Base-by-base conservation (phyloP, 2,329 filamentous ascomycete species). In the Penicillium concentricum region DNA sequence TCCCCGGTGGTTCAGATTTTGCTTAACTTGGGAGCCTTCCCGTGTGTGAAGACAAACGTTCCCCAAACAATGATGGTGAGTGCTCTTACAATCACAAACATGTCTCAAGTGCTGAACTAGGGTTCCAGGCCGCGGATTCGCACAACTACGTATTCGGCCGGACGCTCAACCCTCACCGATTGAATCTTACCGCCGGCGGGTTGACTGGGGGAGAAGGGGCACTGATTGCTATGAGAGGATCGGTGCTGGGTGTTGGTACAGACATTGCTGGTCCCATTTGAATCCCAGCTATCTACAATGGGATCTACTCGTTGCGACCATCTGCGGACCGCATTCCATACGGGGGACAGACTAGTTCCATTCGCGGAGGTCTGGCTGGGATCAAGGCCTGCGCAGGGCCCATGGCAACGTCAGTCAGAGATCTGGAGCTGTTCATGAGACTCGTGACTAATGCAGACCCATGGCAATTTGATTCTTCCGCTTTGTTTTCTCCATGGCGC, bases 11-110 rank as follows among this genome's bases (percentile, higher is more conserved):
- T 88, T 0, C 77, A 82, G 5, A 73, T 87, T 0, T 68, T 90
- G 3, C 72, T 82, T 1, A 74, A 77, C 9, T 76, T 84, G 0
- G 88, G 88, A 0, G 87, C 87, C 0, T 79, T 90, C 0, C 72
- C 86, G 6, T 87, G 88, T 59, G 82, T 83, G 59, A 90, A 90
- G 72, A 90, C 87, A 0, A 89, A 88, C 61, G 77, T 89, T 3
- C 86, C 87, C 1, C 82, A 84, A 58, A 82, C 81, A 0, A 62
- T 70, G 61, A 67, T 69, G 67, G 60, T 60, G 32, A 8, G 38
- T 42, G 13, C 10, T 4, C 7, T n/a, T 30, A 16, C 2, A 2
- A 32, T 32, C 1, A 24, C 10, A 13, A 9, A 5, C 4, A 4
- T 24, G 9, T 4, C 9, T 26, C 7, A 35, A n/a, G 32, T 20